A percentile compares a stretch with the other conserved stretches of the same genome.
Conservation (phyloP, 2,329 filamentous ascomycete species). For the Aspergillus piperis region DNA sequence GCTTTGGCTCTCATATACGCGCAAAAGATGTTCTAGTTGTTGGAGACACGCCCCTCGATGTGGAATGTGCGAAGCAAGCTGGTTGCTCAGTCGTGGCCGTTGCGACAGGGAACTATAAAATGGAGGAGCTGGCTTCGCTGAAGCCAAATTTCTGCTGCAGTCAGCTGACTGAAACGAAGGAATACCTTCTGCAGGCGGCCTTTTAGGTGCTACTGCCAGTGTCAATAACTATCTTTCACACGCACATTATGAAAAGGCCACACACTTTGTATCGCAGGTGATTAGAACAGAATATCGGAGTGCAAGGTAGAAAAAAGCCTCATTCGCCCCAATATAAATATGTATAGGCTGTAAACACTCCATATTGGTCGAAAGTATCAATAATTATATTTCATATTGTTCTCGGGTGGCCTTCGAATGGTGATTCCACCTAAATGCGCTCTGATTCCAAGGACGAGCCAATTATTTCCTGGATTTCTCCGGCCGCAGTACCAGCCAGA, state of each 20-base stretch:
- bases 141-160: slow-evolving; percentile 8
- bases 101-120: slow-evolving; percentile 17
- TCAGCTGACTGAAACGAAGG: slow-evolving; percentile 1
- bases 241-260: not conserved
- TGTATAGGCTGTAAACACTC: too few species aligned
- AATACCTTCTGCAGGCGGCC: not conserved
- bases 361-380: too few species aligned
- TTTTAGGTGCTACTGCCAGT: not conserved
- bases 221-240: not conserved
- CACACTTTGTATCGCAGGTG: not conserved
- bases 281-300: not conserved
- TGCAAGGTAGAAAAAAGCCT: not conserved
- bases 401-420: not conserved
- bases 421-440: not conserved
- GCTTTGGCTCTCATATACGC: slow-evolving; percentile 4
- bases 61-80: slow-evolving; percentile 18
- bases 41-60: slow-evolving; percentile 16
- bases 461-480: slow-evolving; percentile 33
- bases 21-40: slow-evolving; percentile 16
- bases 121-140: slow-evolving; percentile 15
- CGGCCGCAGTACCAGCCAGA: slow-evolving; percentile 48
- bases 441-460: slow-evolving; percentile 4
- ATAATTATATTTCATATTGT: too few species aligned
- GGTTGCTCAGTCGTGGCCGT: slow-evolving; percentile 19
- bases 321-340: too few species aligned